These are phyloP conservation scores for Draba incana DNA, from an alignment of 345 rosid genomes.

Conservation along the genomic window DNA sequence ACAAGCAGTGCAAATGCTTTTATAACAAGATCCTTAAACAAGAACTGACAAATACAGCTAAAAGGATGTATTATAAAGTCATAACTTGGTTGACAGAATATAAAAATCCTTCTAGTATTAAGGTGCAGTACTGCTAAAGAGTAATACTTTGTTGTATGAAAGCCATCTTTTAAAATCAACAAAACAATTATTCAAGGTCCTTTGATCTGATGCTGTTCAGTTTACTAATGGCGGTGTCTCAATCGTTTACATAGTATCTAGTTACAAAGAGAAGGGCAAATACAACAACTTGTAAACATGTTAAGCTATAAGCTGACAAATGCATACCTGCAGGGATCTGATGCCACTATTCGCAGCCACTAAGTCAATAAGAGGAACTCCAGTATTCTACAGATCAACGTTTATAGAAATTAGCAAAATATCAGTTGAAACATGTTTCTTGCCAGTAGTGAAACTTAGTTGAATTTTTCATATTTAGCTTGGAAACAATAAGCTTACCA, in stretches of 20 bases:
- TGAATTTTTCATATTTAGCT: slow-evolving; percentile 13
- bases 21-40: slow-evolving; percentile 9
- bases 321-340: slow-evolving; percentile 45
- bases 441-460: not conserved
- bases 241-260: slow-evolving; percentile 10
- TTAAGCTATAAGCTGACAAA: slow-evolving; percentile 23
- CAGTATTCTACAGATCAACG: slow-evolving; percentile 41
- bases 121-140: slow-evolving; percentile 10
- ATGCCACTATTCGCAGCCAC: slow-evolving; percentile 32
- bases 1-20: not conserved
- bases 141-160: slow-evolving; percentile 9
- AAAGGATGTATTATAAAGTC: slow-evolving; percentile 16
- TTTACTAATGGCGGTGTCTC: slow-evolving; percentile 16
- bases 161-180: slow-evolving; percentile 13
- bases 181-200: slow-evolving; percentile 13
- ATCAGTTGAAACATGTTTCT: slow-evolving; percentile 2
- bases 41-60: not conserved
- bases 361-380: slow-evolving; percentile 39
- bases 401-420: slow-evolving; percentile 25
- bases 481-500: slow-evolving; percentile 33
- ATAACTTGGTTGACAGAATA: slow-evolving; percentile 29
- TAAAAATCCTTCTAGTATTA: slow-evolving; percentile 19
- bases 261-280: slow-evolving; percentile 6
- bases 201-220: slow-evolving; percentile 18
- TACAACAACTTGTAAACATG: slow-evolving; percentile 22